Evolutionary conservation across 768 basidiomycete genomes (phyloP).

Genomic region (Xerocomellus intermedius): DNA sequence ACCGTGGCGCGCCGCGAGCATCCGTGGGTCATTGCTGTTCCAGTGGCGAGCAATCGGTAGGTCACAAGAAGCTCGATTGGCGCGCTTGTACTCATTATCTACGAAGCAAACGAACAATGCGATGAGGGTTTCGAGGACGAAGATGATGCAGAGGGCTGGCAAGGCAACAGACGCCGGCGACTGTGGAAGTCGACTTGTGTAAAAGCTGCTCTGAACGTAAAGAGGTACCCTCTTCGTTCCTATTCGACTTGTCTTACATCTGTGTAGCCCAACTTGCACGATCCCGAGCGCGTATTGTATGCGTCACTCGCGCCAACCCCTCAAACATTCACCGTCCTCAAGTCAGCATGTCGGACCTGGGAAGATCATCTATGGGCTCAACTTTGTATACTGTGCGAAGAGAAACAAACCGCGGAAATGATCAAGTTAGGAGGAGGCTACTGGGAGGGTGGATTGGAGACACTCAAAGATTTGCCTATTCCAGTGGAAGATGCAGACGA

Average conservation of each 20-base stretch:
- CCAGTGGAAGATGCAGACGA: constrained; percentile 30
- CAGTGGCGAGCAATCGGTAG: constrained; percentile 71
- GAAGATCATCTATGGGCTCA: constrained; percentile 96
- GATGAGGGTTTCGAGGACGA: constrained; percentile 47
- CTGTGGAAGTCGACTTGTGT: constrained; percentile 90
- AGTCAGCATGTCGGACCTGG: constrained; percentile 83
- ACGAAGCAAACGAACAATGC: constrained; percentile 46
- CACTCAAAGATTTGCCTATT: constrained; percentile 39
- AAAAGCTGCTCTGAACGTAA: constrained; percentile 73
- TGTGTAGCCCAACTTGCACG: constrained; percentile 52
- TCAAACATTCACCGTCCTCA: constrained; percentile 62
- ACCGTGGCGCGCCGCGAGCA: constrained; percentile 88
- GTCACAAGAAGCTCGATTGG: constrained; percentile 19
- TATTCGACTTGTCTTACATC: constrained; percentile 5
- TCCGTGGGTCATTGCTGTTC: constrained; percentile 80
- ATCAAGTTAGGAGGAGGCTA: constrained; percentile 64
- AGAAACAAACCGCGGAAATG: constrained; percentile 72
- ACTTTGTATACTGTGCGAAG: constrained; percentile 76
- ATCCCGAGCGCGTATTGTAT: constrained; percentile 81
- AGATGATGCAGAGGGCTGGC: constrained; percentile 48
- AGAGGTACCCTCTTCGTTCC: neutral
- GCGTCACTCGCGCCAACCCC: constrained; percentile 78
- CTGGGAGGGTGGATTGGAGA: constrained; percentile 68
- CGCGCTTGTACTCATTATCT: constrained; percentile 34
- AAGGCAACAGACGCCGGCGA: constrained; percentile 73